Percentiles rank a stretch among this genome's conserved stretches.
These are phyloP conservation scores for Hydnum rufescens DNA, from an alignment of 768 basidiomycete genomes.

Conservation along the genomic window DNA sequence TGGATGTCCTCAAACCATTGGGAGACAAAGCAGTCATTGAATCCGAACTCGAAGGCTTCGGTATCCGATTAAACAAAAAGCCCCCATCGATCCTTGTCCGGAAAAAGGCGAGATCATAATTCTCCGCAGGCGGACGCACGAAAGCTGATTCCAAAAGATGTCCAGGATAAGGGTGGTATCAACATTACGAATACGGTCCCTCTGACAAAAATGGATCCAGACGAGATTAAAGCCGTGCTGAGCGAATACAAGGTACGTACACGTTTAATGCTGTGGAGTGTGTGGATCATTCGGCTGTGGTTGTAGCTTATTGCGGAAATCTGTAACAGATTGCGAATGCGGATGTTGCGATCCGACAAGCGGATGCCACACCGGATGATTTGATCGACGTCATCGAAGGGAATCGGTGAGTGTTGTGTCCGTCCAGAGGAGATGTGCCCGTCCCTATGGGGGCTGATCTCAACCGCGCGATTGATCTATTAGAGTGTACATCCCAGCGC, in stretches of 20 bases:
- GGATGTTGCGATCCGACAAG: slow-evolving; percentile 84
- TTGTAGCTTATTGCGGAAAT: not conserved
- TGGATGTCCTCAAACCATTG: slow-evolving; percentile 96
- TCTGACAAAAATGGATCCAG: slow-evolving; percentile 83
- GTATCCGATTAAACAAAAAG: slow-evolving; percentile 86
- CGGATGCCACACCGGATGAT: slow-evolving; percentile 84
- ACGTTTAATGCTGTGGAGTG: not conserved
- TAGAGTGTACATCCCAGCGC: slow-evolving; percentile 81
- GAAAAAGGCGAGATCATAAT: slow-evolving; percentile 31
- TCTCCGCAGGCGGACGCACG: not conserved
- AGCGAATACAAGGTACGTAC: slow-evolving; percentile 62
- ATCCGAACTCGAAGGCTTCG: slow-evolving; percentile 90
- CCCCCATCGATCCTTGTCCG: slow-evolving; percentile 73
- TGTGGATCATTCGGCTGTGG: not conserved
- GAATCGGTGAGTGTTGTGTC: slow-evolving; percentile 40
- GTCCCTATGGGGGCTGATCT: not conserved
- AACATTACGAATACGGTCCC: slow-evolving; percentile 95
- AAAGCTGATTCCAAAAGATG: not conserved
- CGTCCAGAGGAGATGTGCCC: no score
- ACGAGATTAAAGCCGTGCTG: slow-evolving; percentile 87
- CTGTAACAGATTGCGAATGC: slow-evolving; percentile 35
- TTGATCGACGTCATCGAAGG: slow-evolving; percentile 95
- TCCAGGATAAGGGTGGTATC: slow-evolving; percentile 31
- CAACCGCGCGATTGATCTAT: not conserved
- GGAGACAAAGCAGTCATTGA: slow-evolving; percentile 88